Evolutionary conservation across 345 rosid genomes (phyloP).

Genomic region (Eucalyptus tenuipes): DNA sequence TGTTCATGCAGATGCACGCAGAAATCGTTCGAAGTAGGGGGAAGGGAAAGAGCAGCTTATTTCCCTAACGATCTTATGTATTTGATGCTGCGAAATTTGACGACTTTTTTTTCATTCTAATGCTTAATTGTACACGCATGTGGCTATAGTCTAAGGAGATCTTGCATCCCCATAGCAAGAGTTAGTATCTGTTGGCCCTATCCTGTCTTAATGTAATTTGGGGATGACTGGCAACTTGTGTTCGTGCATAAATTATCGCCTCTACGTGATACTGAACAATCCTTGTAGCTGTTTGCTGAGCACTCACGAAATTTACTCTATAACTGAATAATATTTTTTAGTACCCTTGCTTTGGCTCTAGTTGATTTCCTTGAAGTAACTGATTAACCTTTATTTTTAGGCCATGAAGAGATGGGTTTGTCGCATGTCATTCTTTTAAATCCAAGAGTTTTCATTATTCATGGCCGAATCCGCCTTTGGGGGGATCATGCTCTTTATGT

Average conservation of each 20-base stretch:
- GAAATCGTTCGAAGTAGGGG: background rate
- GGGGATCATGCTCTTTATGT: background rate
- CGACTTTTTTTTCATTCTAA: background rate
- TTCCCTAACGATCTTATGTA: background rate
- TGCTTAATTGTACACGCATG: background rate
- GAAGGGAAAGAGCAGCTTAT: background rate
- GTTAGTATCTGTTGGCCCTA: background rate
- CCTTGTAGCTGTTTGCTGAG: background rate
- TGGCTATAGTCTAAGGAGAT: background rate
- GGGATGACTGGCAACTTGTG: background rate
- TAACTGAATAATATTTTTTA: background rate
- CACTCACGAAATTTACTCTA: background rate
- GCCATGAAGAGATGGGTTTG: background rate
- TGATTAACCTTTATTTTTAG: background rate
- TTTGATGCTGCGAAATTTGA: background rate
- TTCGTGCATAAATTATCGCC: background rate
- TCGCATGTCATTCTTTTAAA: background rate
- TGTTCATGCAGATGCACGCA: background rate
- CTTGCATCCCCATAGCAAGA: background rate
- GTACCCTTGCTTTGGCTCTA: background rate
- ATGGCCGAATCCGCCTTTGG: background rate
- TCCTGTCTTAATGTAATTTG: background rate
- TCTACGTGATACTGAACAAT: background rate
- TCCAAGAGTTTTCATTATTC: background rate
- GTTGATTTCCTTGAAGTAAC: background rate